phyloP scores from a whole-genome alignment of 2,329 filamentous ascomycete genomes.

The Aspergillus quadricinctus region DNA sequence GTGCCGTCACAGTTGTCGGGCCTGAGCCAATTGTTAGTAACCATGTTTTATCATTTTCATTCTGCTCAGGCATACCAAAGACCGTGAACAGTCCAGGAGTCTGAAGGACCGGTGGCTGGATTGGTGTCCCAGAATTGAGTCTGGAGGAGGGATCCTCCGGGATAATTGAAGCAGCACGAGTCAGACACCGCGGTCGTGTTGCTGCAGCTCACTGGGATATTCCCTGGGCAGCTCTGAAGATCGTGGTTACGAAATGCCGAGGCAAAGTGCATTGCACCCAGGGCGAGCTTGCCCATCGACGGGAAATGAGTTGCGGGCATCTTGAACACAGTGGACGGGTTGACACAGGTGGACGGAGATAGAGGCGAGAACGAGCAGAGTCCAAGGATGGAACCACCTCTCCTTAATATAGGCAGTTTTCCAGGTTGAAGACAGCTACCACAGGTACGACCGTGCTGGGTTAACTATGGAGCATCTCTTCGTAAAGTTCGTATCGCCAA shows the following conservation, averaged over 20 bases:
- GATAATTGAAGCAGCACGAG: slow-evolving; percentile 57
- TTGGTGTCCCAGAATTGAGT: slow-evolving; percentile 60
- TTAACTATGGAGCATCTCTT: background rate
- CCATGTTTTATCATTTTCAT: background rate
- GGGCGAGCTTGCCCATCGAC: slow-evolving; percentile 20
- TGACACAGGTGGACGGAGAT: background rate
- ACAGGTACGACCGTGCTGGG: background rate
- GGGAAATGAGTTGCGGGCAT: slow-evolving; percentile 18
- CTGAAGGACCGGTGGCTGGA: slow-evolving; percentile 50
- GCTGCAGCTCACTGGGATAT: slow-evolving; percentile 51
- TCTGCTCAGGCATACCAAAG: slow-evolving; percentile 41
- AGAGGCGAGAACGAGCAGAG: background rate
- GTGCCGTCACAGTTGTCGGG: slow-evolving; percentile 55
- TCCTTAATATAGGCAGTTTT: background rate
- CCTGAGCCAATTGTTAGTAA: slow-evolving; percentile 22
- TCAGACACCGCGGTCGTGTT: slow-evolving; percentile 48
- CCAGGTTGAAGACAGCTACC: background rate
- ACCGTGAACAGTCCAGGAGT: slow-evolving; percentile 58
- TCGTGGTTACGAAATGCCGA: slow-evolving; percentile 17
- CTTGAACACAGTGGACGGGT: background rate
- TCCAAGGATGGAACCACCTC: background rate
- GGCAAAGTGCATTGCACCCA: slow-evolving; percentile 18
- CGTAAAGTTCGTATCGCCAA: slow-evolving; percentile 2
- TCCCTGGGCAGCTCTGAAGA: slow-evolving; percentile 25
- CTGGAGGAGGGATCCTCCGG: slow-evolving; percentile 53